Base-by-base conservation (phyloP, 2,329 filamentous ascomycete species). In the Aspergillus viridinutans region DNA sequence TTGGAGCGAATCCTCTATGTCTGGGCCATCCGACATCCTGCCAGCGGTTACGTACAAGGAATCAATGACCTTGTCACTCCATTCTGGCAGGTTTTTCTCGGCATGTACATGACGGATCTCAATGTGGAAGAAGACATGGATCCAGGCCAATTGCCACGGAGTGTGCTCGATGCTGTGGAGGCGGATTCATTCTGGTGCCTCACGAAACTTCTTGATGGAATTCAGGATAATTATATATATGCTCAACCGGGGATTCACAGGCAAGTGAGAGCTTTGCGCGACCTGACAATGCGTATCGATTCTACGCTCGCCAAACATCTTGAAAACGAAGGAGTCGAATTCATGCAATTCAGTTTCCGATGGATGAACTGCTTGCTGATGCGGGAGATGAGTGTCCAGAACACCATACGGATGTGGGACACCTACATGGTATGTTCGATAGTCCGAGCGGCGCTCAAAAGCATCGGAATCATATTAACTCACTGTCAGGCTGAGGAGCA, bases 281-380 rank as follows among this genome's bases (percentile, higher is more conserved):
- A 99, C 73, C 82, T 99, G 38, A 97, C 93, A 1, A 89, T 90
- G 53, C 83, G 94, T 56, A 99, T 99, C 63, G 93, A 97, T 71
- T 84, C 85, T 28, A 83, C 82, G 3, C 78, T 99, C 50, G 90
- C 92, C 3, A 94, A 90, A 66, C 94, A 99, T 71, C 81, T 99
- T 43, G 91, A 97, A 71, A 84, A 84, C 25, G 92, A 97, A 74
- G 88, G 92, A 32, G 91, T 99, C 28, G 94, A 99, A 72, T 99
- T 99, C 70, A 99, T 99, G 68, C 94, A 99, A 71, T 99, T 99
- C 76, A 97, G 92, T 75, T 99, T 99, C 73, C 84, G 94, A 56
- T 99, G 94, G 94, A 99, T 99, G 94, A 99, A 99, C 69, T 99
- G 94, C 74, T 84, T 99, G 53, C 81, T 99, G 63, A 99, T 99